These are phyloP conservation scores for Metschnikowia noctiluminum DNA, from an alignment of 805 yeast species.

Conservation along the genomic window DNA sequence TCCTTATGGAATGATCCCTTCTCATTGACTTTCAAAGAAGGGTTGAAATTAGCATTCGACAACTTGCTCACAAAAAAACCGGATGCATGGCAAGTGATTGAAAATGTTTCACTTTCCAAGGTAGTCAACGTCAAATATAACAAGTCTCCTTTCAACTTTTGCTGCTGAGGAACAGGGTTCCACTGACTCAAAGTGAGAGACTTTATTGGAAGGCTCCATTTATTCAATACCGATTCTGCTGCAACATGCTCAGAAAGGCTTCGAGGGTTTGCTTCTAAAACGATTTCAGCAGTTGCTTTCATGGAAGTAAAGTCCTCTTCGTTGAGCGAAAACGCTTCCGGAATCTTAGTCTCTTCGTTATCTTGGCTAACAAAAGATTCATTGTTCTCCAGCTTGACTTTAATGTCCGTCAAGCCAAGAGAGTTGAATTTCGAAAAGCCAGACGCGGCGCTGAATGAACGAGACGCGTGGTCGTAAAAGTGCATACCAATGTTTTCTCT, in stretches of 20 bases:
- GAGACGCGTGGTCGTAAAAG: slow-evolving; percentile 41
- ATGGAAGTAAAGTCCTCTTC: slow-evolving; percentile 30
- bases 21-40: slow-evolving; percentile 46
- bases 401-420: slow-evolving; percentile 37
- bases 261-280: slow-evolving; percentile 5
- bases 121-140: slow-evolving; percentile 73
- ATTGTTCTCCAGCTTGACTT: slow-evolving; percentile 8
- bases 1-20: slow-evolving; percentile 31
- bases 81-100: slow-evolving; percentile 71
- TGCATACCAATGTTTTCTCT: slow-evolving; percentile 60
- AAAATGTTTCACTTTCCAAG: slow-evolving; percentile 73
- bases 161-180: slow-evolving; percentile 77
- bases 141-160: slow-evolving; percentile 69
- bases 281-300: slow-evolving; percentile 9
- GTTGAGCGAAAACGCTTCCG: slow-evolving; percentile 15
- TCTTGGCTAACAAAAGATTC: slow-evolving; percentile 2
- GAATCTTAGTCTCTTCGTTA: slow-evolving; percentile 8
- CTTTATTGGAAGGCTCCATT: slow-evolving; percentile 50
- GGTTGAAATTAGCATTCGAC: slow-evolving; percentile 67
- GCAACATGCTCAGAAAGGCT: slow-evolving; percentile 18
- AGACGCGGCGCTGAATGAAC: slow-evolving; percentile 38
- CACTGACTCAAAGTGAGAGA: slow-evolving; percentile 64
- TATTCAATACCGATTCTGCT: slow-evolving; percentile 25
- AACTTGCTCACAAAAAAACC: slow-evolving; percentile 81
- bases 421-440: slow-evolving; percentile 51